These are phyloP conservation scores for Acanthamoeba healyi DNA, from an alignment of 208 protist species.

Conservation along the genomic window DNA sequence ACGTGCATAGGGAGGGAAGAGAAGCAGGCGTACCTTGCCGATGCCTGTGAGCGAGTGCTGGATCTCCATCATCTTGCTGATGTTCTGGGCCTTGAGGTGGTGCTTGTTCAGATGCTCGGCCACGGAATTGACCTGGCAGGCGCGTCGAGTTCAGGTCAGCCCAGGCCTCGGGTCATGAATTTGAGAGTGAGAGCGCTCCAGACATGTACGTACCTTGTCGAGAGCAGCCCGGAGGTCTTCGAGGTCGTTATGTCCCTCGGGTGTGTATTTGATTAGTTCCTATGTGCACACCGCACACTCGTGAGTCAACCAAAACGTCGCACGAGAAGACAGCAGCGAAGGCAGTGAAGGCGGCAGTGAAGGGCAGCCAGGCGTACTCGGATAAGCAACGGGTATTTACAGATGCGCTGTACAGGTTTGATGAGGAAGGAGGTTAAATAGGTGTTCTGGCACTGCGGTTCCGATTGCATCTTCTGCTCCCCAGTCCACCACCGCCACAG, in stretches of 20 bases:
- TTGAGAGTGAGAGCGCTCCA: too few species aligned
- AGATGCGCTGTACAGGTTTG: constrained; percentile 65
- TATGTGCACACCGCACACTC: too few species aligned
- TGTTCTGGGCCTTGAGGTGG: constrained; percentile 46
- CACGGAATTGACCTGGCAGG: constrained; percentile 9
- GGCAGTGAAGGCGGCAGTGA: too few species aligned
- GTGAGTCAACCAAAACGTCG: too few species aligned
- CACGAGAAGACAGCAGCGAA: too few species aligned
- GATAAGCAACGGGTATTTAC: constrained; percentile 72
- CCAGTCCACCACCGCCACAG: too few species aligned
- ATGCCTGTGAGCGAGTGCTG: constrained; percentile 61
- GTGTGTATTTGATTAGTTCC: constrained; percentile 43
- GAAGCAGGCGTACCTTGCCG: neutral
- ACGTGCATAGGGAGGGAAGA: neutral
- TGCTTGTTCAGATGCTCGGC: constrained; percentile 67
- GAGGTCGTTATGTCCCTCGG: neutral
- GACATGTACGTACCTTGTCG: neutral
- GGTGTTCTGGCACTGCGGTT: constrained; percentile 19
- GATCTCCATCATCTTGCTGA: constrained; percentile 72
- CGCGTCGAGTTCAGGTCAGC: too few species aligned
- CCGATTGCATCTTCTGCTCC: constrained; percentile 46
- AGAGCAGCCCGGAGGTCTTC: constrained; percentile 18
- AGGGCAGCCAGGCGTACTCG: too few species aligned
- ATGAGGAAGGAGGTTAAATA: constrained; percentile 58
- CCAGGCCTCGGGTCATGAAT: too few species aligned